Evolutionary conservation across 495 filamentous ascomycete genomes (phyloP), one percentile per base, ranked within the genome.

Genomic region (Neurospora hispaniola): DNA sequence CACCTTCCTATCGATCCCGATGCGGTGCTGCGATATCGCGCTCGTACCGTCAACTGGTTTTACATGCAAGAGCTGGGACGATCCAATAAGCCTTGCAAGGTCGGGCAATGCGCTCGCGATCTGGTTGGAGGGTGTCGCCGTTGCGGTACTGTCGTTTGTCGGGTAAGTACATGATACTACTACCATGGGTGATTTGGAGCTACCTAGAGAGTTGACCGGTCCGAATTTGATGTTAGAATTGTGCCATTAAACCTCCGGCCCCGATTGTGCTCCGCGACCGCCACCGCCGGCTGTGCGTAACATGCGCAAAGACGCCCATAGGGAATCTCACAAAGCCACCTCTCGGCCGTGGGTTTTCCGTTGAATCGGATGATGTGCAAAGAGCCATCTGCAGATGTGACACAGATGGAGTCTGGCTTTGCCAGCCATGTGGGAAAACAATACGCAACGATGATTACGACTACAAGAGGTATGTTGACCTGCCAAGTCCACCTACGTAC

Each of bases 71-170:
- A 83, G 54, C 77, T 78, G 42, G 74, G 75, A 31, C 75, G 75
- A 31, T 39, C 76, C 23, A 72, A 74, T 16, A 80, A 78, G 71
- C 87, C 83, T 70, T 91, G 91, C 59, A 93, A 91, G 79, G 82
- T 92, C 27, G 88, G 90, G 14, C 85, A 85, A 74, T 97, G 94
- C 77, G 94, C 94, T 44, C 84, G 92, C 42, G 94, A 97, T 80
- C 86, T 96, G 88, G 94, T 97, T 5, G 87, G 83, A 18, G 91
- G 90, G 74, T 97, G 94, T 81, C 88, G 92, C 31, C 85, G 90
- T 39, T 97, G 94, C 80, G 89, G 87, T 8, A 90, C 82, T 69
- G 84, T 92, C 16, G 89, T 96, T 14, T 97, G 94, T 78, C 86
- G 94, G 78, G 93, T 96, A 83, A 80, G 89, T 74, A 69, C 59